Conservation (phyloP, 106 monocot species). For the Alisma plantagoaquatica region DNA sequence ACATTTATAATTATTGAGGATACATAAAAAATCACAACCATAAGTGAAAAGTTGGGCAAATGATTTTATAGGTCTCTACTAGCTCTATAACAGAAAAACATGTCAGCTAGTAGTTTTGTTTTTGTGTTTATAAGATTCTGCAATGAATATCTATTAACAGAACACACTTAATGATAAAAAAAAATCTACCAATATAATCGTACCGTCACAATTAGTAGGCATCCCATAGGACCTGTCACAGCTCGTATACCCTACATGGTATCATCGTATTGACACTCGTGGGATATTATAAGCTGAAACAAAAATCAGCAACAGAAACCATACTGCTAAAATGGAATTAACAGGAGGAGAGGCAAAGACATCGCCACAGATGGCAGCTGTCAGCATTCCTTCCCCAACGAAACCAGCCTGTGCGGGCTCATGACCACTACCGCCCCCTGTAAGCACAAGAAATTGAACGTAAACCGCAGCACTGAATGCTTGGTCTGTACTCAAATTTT, state of each 20-base stretch:
- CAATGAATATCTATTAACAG: no score
- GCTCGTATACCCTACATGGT: conserved; percentile 76
- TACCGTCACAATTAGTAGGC: conserved; percentile 93
- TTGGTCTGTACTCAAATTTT: no score
- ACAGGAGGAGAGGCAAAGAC: conserved; percentile 87
- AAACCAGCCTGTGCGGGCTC: conserved; percentile 97
- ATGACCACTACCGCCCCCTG: conserved; percentile 97
- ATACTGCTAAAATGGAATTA: conserved; percentile 91
- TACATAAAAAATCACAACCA: no score
- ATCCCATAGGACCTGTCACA: conserved; percentile 93
- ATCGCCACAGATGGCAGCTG: conserved; percentile 93
- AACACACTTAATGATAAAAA: no score
- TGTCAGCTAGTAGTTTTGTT: no score
- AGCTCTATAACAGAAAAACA: no score
- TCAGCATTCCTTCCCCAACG: conserved; percentile 96
- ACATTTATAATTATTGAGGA: no score
- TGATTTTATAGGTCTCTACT: no score
- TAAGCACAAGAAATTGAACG: neutral
- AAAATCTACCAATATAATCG: no score
- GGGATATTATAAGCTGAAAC: neutral
- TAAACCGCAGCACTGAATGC: neutral
- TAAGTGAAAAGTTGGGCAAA: no score
- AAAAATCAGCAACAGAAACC: neutral
- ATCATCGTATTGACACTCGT: neutral
- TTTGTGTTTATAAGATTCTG: no score